Conservation (phyloP, 148 eudicot genomes). For the Rhododendron kiyosumense region DNA sequence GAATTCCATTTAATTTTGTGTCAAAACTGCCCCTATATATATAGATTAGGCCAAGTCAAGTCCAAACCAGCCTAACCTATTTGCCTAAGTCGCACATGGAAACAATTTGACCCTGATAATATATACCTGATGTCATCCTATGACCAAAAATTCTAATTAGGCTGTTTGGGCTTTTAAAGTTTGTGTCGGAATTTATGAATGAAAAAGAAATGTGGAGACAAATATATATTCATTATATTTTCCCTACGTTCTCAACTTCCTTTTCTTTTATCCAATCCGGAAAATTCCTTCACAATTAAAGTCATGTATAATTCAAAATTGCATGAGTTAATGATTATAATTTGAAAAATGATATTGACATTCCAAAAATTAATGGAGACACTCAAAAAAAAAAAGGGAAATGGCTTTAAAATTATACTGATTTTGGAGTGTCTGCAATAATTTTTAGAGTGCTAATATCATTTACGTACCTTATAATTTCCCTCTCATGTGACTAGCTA, state of each 20-base stretch:
- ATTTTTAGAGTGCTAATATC: too few relatives aligned
- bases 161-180: neutral
- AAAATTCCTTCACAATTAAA: neutral
- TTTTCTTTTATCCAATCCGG: neutral
- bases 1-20: too few relatives aligned
- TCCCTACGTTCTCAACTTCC: neutral
- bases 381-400: too few relatives aligned
- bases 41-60: neutral
- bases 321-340: neutral
- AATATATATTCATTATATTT: too few relatives aligned
- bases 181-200: neutral
- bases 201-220: neutral
- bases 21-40: too few relatives aligned
- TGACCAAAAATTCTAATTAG: neutral
- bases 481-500: neutral
- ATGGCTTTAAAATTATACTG: too few relatives aligned
- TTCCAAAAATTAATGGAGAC: too few relatives aligned
- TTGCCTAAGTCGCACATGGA: neutral
- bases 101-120: neutral
- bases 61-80: neutral
- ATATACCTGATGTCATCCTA: neutral
- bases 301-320: too few relatives aligned
- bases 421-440: too few relatives aligned
- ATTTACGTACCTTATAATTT: too few relatives aligned
- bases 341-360: neutral